Percentiles rank a stretch among this genome's conserved stretches.
Conservation (phyloP, 2,329 filamentous ascomycete genomes). For the Trichothecium sympodiale region DNA sequence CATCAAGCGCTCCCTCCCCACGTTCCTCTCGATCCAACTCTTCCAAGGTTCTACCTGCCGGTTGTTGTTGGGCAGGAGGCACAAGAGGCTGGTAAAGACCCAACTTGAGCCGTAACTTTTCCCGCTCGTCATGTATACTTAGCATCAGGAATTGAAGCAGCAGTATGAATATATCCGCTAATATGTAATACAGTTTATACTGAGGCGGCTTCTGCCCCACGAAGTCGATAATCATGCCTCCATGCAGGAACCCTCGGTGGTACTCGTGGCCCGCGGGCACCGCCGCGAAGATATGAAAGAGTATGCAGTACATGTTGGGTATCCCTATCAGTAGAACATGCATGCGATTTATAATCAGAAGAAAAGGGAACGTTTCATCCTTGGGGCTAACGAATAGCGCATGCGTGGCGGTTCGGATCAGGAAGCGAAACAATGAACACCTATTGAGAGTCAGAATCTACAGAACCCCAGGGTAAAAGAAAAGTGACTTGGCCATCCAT, state of each 20-base stretch:
- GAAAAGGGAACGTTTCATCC: constrained; percentile 41
- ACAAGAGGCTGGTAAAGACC: constrained; percentile 24
- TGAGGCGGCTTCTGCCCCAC: constrained; percentile 54
- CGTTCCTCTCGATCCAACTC: constrained; percentile 48
- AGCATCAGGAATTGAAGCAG: constrained; percentile 53
- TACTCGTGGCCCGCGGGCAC: constrained; percentile 48
- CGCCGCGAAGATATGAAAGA: constrained; percentile 45
- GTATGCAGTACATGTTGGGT: constrained; percentile 48
- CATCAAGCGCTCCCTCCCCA: constrained; percentile 25
- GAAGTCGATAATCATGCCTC: constrained; percentile 57
- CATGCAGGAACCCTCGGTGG: constrained; percentile 54
- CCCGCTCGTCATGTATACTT: constrained; percentile 48
- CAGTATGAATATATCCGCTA: constrained; percentile 45
- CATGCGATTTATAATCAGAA: constrained; percentile 42
- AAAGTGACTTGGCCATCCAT: constrained; percentile 14
- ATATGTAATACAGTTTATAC: constrained; percentile 42
- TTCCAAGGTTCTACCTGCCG: constrained; percentile 24
- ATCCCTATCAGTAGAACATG: constrained; percentile 47
- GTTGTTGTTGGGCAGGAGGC: constrained; percentile 13
- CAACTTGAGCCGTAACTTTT: constrained; percentile 40
- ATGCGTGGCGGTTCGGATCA: constrained; percentile 47
- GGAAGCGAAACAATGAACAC: constrained; percentile 53
- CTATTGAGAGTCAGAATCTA: constrained; percentile 21
- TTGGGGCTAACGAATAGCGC: constrained; percentile 55
- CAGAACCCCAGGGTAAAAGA: too few relatives aligned